Percentiles rank a stretch among this genome's conserved stretches.
These are phyloP conservation scores for Penicillium concentricum DNA, from an alignment of 2,329 filamentous ascomycete genomes.

Conservation along the genomic window DNA sequence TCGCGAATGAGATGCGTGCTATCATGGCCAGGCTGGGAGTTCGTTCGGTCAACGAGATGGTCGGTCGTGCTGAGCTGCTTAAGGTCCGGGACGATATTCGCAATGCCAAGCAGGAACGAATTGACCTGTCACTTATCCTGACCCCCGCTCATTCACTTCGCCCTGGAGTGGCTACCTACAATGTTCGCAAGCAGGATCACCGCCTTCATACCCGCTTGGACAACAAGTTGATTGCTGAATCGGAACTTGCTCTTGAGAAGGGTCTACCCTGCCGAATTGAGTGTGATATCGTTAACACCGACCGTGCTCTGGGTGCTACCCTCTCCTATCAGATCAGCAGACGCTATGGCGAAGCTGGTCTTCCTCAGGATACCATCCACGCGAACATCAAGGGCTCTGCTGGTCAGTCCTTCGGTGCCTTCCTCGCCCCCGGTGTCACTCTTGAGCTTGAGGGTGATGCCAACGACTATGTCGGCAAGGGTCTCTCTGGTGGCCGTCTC, in stretches of 20 bases:
- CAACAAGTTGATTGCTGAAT: slow-evolving; percentile 96
- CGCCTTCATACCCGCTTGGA: slow-evolving; percentile 88
- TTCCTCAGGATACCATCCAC: slow-evolving; percentile 91
- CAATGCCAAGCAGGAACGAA: slow-evolving; percentile 85
- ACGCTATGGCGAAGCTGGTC: slow-evolving; percentile 81
- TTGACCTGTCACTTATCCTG: slow-evolving; percentile 87
- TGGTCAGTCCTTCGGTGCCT: slow-evolving; percentile 94
- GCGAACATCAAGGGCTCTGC: slow-evolving; percentile 96
- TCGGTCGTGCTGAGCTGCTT: slow-evolving; percentile 83
- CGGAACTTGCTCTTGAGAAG: slow-evolving; percentile 91
- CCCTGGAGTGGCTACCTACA: slow-evolving; percentile 93
- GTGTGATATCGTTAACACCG: slow-evolving; percentile 94
- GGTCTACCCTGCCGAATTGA: slow-evolving; percentile 90
- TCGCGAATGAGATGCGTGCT: slow-evolving; percentile 90
- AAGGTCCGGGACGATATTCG: slow-evolving; percentile 85
- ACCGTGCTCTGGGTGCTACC: slow-evolving; percentile 88
- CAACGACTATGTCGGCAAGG: slow-evolving; percentile 97
- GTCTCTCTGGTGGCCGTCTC: slow-evolving; percentile 85
- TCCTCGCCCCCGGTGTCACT: slow-evolving; percentile 87
- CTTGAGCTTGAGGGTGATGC: slow-evolving; percentile 92
- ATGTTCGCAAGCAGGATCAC: slow-evolving; percentile 96
- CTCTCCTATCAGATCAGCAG: slow-evolving; percentile 95
- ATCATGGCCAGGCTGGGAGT: slow-evolving; percentile 97
- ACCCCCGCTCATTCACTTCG: slow-evolving; percentile 95
- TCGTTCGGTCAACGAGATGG: slow-evolving; percentile 96